Conservation (phyloP, 352 stramenopile genomes). For the Thalassiosira mediterranea region DNA sequence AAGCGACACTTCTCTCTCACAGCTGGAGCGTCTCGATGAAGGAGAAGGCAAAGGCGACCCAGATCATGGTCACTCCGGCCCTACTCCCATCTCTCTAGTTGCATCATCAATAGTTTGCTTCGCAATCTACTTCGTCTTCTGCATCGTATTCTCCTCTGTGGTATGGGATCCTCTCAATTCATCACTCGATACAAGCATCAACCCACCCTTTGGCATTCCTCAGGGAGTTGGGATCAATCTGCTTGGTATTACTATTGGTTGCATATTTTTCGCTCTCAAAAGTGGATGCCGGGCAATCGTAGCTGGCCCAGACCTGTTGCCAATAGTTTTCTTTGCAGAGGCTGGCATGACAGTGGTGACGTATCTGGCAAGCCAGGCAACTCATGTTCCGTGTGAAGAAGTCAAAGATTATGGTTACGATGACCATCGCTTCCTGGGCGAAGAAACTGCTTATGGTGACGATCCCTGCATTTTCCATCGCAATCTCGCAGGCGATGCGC, state of each 20-base stretch:
- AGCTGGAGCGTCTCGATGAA: too few relatives aligned
- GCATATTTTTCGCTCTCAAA: conserved; percentile 21
- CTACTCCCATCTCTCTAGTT: not conserved
- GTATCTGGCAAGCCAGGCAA: not conserved
- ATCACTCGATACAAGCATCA: conserved; percentile 12
- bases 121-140: conserved; percentile 35
- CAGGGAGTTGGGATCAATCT: conserved; percentile 28
- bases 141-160: conserved; percentile 27
- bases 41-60: not conserved
- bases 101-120: conserved; percentile 25
- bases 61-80: conserved; percentile 3
- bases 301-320: conserved; percentile 11
- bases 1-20: too few relatives aligned
- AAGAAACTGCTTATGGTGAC: not conserved
- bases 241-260: conserved; percentile 18
- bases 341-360: not conserved
- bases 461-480: not conserved
- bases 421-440: conserved; percentile 13
- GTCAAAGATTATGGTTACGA: not conserved
- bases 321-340: conserved; percentile 22
- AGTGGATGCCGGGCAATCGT: conserved; percentile 20
- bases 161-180: conserved; percentile 15
- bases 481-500: not conserved
- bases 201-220: conserved; percentile 18
- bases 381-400: not conserved